Base-by-base conservation (phyloP, 2,329 filamentous ascomycete species). In the Epichloe sibirici region DNA sequence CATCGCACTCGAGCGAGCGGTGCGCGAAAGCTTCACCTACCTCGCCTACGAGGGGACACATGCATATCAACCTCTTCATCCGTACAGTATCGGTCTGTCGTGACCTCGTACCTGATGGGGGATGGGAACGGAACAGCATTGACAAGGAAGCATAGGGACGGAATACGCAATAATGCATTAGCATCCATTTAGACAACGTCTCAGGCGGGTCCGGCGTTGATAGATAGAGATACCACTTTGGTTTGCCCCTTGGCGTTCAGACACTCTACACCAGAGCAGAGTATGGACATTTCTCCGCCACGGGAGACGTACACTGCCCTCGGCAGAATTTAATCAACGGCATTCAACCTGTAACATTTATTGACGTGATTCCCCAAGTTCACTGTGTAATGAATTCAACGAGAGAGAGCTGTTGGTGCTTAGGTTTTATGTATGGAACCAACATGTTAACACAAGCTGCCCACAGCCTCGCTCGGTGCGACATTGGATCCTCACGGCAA, bases 161-260 rank as follows among this genome's bases (percentile, higher is more conserved):
- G 40, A 15, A 17, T 39, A 34, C 43, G 38, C 46, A 52, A 35
- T 37, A 42, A 42, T 35, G 42, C 45, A 54, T 46, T 34, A 47
- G 42, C 49, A 45, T 49, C 25, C 47, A 55, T 48, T 47, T 55
- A 56, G 56, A 55, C 53, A 50, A 49, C 53, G 57, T 59, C 55
- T 51, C 54, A 52, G 56, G 56, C 53, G 55, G 57, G 58, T 54
- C 56, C 49, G 59, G 58, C 56, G 57, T 59, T 57, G 43, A 45
- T 57, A 56, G 53, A 56, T 48, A 54, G 39, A 57, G 57, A 58
- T 60, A 58, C 56, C 57, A 59, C 53, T 40, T 52, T 49, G 49
- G 35, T 51, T 51, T 46, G 21, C 13, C 44, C 38, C 34, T 23
- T 23, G 31, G 25, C 35, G 17, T 38, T 25, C 23, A 39, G 37